A percentile compares a stretch with the other conserved stretches of the same genome.
phyloP scores from a whole-genome alignment of 768 basidiomycete genomes.

The Thelephora ganbajun region DNA sequence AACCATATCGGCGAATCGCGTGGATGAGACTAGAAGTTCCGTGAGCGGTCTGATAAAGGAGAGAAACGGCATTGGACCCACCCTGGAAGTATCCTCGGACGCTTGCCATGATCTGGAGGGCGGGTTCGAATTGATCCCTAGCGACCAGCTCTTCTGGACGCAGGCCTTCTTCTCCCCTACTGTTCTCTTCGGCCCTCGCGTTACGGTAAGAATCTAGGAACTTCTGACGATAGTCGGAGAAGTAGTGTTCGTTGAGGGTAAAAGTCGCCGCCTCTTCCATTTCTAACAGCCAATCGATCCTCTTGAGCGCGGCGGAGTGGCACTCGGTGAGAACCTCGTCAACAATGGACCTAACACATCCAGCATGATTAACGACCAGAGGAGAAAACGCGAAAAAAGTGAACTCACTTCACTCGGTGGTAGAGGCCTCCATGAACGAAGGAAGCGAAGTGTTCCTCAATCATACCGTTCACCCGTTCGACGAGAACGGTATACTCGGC shows the following conservation, averaged over 20 bases:
- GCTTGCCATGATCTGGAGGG: slow-evolving; percentile 53
- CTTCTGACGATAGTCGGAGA: slow-evolving; percentile 26
- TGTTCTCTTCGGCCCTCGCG: slow-evolving; percentile 4
- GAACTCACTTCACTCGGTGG: slow-evolving; percentile 30
- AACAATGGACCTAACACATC: slow-evolving; percentile 29
- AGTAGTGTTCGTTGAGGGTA: slow-evolving; percentile 39
- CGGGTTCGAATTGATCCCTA: slow-evolving; percentile 37
- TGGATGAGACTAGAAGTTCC: slow-evolving; percentile 22
- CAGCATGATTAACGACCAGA: neutral
- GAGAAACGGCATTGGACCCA: slow-evolving; percentile 15
- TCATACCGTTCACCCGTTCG: slow-evolving; percentile 26
- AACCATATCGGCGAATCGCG: slow-evolving; percentile 29
- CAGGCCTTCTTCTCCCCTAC: neutral
- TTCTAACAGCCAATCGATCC: slow-evolving; percentile 32
- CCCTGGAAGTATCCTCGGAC: slow-evolving; percentile 69
- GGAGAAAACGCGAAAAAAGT: neutral
- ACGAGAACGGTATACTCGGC: slow-evolving; percentile 22
- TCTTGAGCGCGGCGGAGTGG: slow-evolving; percentile 22
- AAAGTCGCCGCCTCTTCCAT: slow-evolving; percentile 33
- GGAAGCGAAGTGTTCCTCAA: slow-evolving; percentile 32
- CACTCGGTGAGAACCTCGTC: slow-evolving; percentile 35
- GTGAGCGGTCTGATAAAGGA: slow-evolving; percentile 11
- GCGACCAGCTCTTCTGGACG: neutral
- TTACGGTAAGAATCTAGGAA: slow-evolving; percentile 15
- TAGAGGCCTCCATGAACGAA: slow-evolving; percentile 41